Evolutionary conservation across 83 land plant genomes (phyloP), one percentile per base, ranked within the genome.

Genomic region (Thuja plicata): DNA sequence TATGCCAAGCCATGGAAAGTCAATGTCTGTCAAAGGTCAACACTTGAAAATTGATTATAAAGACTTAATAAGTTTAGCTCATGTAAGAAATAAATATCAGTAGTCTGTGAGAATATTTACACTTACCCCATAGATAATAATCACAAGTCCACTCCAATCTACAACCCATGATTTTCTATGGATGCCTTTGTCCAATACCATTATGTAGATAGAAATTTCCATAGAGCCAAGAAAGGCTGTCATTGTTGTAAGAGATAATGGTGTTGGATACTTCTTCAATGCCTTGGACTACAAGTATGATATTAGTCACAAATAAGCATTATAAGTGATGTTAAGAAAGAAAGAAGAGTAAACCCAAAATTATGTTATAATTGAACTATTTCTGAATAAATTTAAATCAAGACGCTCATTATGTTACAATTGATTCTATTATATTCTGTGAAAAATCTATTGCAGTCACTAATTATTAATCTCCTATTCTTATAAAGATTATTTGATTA

Each of bases 211-310:
- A 62, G 43, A 24, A 24, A 30, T 57, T 55, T 55, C 40, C 37
- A 60, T 21, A 12, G 87, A 86, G 40, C 87, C 87, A 17, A 86
- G 13, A 21, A 35, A 5, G 45, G 13, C 1, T 35, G 74, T 35
- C 27, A 86, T 57, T 55, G 87, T 12, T 21, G 73, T 55, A 37
- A 52, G 38, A 43, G 87, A 86, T 37, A 86, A 24, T 1, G 40
- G 41, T 19, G 87, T 74, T 8, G 87, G 87, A 40, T 86, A 86
- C 50, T 8, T 52, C 87, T 52, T 86, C 87, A 86, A 57, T 34
- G 70, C 48, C 43, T 34, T 52, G n/a, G 70, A 40, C 87, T 86
- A 21, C 19, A 32, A 27, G 45, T 15, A 52, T 13, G 55, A 15
- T 13, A 52, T 52, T 52, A 3, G 3, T 81, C 45, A 81, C 21